These are phyloP conservation scores for Paraglomus brasilianum DNA, from an alignment of 192 early-diverging fungal genomes.

Conservation along the genomic window DNA sequence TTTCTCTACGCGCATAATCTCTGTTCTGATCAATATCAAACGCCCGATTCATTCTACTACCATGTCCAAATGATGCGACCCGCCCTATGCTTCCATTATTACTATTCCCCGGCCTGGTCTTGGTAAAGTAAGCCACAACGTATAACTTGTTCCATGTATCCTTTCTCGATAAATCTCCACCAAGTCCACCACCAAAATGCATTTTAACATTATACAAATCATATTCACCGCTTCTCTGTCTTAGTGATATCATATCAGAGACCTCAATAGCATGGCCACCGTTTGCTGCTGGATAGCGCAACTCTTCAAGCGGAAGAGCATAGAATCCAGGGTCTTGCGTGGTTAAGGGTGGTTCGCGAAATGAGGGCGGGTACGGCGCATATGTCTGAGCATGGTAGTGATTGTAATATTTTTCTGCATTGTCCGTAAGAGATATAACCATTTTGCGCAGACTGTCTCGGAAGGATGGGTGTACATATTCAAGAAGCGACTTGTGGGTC, in stretches of 20 bases:
- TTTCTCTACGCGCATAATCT: not conserved
- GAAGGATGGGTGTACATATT: not conserved
- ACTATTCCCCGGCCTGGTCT: conserved; percentile 21
- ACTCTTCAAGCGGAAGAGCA: conserved; percentile 39
- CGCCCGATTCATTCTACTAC: conserved; percentile 28
- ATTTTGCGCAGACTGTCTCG: conserved; percentile 7
- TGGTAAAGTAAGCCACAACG: conserved; percentile 47
- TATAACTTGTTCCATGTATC: conserved; percentile 50
- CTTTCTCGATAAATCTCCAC: conserved; percentile 47
- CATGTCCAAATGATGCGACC: conserved; percentile 22
- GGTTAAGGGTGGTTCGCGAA: conserved; percentile 38
- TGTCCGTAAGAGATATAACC: not conserved
- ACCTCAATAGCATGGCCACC: conserved; percentile 37
- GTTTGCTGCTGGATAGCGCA: not conserved
- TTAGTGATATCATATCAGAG: conserved; percentile 48
- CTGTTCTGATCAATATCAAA: conserved; percentile 18
- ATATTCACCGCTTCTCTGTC: conserved; percentile 42
- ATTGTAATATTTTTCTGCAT: conserved; percentile 7
- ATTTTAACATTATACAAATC: conserved; percentile 48
- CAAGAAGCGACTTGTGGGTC: conserved; percentile 46
- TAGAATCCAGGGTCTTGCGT: conserved; percentile 39
- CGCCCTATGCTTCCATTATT: conserved; percentile 15
- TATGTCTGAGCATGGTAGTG: conserved; percentile 22
- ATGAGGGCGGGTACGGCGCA: conserved; percentile 32
- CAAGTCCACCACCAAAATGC: conserved; percentile 61